phyloP scores from a whole-genome alignment of 192 early-diverging fungal genomes.

The Nowakowskiella sp. region DNA sequence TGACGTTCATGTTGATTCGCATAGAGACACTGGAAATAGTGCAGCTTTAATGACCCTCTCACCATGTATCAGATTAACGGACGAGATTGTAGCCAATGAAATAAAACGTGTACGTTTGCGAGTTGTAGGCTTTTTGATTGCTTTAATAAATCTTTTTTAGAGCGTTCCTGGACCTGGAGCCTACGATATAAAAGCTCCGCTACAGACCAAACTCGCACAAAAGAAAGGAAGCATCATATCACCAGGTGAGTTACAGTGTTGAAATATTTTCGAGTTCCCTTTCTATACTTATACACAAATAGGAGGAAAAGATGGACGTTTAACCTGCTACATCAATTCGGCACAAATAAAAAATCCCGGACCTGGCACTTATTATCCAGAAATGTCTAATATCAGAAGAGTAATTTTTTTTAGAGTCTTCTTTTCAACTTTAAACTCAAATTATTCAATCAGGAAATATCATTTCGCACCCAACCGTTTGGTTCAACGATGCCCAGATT shows the following conservation, averaged over 20 bases:
- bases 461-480: constrained; percentile 28
- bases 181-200: constrained; percentile 36
- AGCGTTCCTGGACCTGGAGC: constrained; percentile 36
- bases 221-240: constrained; percentile 17
- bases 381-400: constrained; percentile 25
- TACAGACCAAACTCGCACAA: constrained; percentile 18
- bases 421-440: constrained; percentile 7
- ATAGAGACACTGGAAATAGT: constrained; percentile 26
- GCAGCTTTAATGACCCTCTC: constrained; percentile 46
- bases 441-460: constrained; percentile 11
- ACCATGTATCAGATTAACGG: constrained; percentile 40
- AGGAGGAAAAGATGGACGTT: background rate
- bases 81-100: constrained; percentile 32
- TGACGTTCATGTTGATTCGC: constrained; percentile 7
- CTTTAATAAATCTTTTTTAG: constrained; percentile 8
- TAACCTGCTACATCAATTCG: constrained; percentile 14
- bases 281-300: background rate
- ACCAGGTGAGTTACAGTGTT: constrained; percentile 4
- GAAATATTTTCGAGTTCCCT: background rate
- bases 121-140: background rate
- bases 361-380: constrained; percentile 42
- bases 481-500: constrained; percentile 39
- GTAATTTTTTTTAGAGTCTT: background rate
- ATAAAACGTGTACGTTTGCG: constrained; percentile 28
- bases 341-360: constrained; percentile 38